Base-by-base conservation (phyloP, 148 eudicot species). In the Fagopyrum tataricum region DNA sequence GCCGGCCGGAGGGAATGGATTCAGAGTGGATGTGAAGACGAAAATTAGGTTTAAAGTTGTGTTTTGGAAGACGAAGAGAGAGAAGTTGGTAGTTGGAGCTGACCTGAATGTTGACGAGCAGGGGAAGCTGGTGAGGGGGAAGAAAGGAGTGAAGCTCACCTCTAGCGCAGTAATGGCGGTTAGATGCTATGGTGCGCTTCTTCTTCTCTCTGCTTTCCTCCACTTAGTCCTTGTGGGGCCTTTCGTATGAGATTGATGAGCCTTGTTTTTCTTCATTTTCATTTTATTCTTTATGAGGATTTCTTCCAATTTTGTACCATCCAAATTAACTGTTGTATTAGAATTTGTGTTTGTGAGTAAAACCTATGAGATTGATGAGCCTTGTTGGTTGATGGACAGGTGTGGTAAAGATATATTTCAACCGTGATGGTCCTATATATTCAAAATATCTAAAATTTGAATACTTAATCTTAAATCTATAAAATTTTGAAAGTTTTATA, bases 11-110 rank as follows among this genome's bases (percentile, higher is more conserved):
- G 61, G 1, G 2, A 77, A 75, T n/a, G 82, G 82, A 40, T 52
- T 91, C 53, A 48, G 85, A 83, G 90, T 91, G 82, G 86, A 78
- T 76, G 62, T 93, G 78, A 79, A 24, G 64, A 86, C 98, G 23
- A 67, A 67, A 67, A 82, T 89, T 40, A 76, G 90, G 87, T 89
- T 52, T 48, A 84, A 85, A 85, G 79, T 84, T 17, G 4, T 85
- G 56, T 73, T 81, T 55, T 86, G 86, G 87, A 82, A 89, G 69
- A 89, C 87, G 0, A 88, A 87, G 82, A 82, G 80, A 72, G 77
- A 81, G 12, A 76, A 51, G 44, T 23, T 89, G 68, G 69, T 10
- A 26, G 78, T 93, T 4, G 78, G 85, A 6, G 84, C 81, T 69
- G 77, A 81, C 11, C 80, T 93, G 42, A 12, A 12, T 41, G 95